Evolutionary conservation across 352 stramenopile genomes (phyloP).

Genomic region (Globisporangium nunn): DNA sequence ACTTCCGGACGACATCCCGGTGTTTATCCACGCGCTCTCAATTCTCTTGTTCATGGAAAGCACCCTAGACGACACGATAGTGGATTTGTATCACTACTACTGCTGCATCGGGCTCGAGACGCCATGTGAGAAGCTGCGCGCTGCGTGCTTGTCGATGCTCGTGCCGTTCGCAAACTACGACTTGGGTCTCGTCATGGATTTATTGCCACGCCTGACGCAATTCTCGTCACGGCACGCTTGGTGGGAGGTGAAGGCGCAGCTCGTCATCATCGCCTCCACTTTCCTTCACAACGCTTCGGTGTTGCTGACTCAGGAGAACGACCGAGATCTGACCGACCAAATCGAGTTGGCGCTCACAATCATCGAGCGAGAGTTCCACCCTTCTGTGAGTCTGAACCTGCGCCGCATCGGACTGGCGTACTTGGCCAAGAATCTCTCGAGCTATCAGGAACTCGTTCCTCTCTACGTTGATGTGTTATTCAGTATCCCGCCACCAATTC

Average conservation of each 20-base stretch:
- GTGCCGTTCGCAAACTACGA: conserved; percentile 42
- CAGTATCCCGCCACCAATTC: conserved; percentile 39
- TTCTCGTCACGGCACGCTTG: conserved; percentile 55
- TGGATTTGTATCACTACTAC: conserved; percentile 86
- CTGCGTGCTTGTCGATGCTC: conserved; percentile 76
- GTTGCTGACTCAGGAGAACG: conserved; percentile 7
- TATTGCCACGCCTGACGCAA: conserved; percentile 58
- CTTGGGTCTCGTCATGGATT: conserved; percentile 32
- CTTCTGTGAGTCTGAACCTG: conserved; percentile 40
- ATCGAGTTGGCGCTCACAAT: conserved; percentile 66
- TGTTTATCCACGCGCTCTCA: conserved; percentile 71
- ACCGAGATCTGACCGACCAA: conserved; percentile 48
- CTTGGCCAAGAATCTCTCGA: conserved; percentile 42
- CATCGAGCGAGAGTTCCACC: conserved; percentile 71
- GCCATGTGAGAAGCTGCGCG: conserved; percentile 66
- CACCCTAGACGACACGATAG: conserved; percentile 58
- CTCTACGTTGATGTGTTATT: conserved; percentile 73
- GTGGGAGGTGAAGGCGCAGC: conserved; percentile 84
- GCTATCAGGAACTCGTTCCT: conserved; percentile 72
- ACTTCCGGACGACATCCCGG: conserved; percentile 44
- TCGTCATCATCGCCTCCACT: conserved; percentile 56
- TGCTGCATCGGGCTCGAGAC: conserved; percentile 76
- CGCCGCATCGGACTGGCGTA: conserved; percentile 53
- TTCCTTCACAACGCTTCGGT: conserved; percentile 34
- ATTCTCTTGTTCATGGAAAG: conserved; percentile 68